These are phyloP conservation scores for Hortiboletus flavorubellus DNA, from an alignment of 768 basidiomycete species.

Conservation along the genomic window DNA sequence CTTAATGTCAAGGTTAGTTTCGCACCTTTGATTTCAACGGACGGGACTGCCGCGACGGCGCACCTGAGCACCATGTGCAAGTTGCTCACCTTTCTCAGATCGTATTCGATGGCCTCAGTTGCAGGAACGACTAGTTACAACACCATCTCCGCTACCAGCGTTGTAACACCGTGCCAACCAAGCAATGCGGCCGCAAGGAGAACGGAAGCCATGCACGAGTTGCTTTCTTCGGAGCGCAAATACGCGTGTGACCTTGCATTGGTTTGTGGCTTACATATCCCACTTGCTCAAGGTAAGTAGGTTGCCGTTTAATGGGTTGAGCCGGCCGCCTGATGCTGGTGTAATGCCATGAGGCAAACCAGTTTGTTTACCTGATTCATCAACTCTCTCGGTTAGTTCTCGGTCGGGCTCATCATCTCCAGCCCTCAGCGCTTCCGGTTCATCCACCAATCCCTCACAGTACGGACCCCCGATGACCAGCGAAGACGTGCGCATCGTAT, in stretches of 20 bases:
- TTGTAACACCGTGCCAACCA: constrained; percentile 20
- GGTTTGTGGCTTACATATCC: constrained; percentile 67
- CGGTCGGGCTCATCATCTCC: constrained; percentile 14
- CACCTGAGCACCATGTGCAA: no score
- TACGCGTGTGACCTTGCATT: constrained; percentile 62
- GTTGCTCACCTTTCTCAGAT: not conserved
- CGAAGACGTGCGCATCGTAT: constrained; percentile 63
- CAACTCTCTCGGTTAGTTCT: not conserved
- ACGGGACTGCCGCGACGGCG: no score
- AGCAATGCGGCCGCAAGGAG: constrained; percentile 34
- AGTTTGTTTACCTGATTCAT: constrained; percentile 12
- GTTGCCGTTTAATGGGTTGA: constrained; percentile 17
- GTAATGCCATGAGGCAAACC: constrained; percentile 26
- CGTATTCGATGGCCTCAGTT: not conserved
- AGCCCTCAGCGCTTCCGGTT: constrained; percentile 37
- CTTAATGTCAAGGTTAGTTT: no score
- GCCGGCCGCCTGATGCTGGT: not conserved
- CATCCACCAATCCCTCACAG: constrained; percentile 33
- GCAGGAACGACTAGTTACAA: no score
- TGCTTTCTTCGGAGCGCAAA: constrained; percentile 69
- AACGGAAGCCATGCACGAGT: constrained; percentile 52
- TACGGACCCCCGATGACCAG: constrained; percentile 56
- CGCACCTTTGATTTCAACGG: no score
- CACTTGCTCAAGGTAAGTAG: constrained; percentile 58
- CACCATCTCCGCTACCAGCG: not conserved